These are phyloP conservation scores for Talinum fruticosum DNA, from an alignment of 148 eudicot genomes.

Conservation along the genomic window DNA sequence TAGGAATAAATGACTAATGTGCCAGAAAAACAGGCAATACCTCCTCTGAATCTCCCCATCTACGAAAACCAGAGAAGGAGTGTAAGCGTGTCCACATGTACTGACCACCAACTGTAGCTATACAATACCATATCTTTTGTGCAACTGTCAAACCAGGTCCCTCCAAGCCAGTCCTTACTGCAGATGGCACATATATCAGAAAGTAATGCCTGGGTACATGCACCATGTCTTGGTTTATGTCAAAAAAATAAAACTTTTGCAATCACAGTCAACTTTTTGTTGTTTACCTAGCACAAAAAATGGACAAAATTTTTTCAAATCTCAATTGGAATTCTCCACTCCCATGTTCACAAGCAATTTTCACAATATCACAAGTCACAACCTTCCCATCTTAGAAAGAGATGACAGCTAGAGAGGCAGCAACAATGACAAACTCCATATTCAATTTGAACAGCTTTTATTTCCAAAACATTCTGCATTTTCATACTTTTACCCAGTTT, in stretches of 20 bases:
- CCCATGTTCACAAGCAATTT: neutral
- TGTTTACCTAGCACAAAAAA: neutral
- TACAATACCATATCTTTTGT: constrained; percentile 88
- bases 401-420: neutral
- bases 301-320: neutral
- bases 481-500: neutral
- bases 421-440: neutral
- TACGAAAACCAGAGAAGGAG: constrained; percentile 89
- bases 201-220: neutral
- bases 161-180: constrained; percentile 88
- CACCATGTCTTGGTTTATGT: neutral
- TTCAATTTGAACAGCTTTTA: neutral
- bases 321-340: neutral
- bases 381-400: neutral
- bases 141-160: constrained; percentile 85
- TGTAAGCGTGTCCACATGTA: constrained; percentile 88
- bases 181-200: constrained; percentile 23
- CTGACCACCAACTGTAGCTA: constrained; percentile 92
- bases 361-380: neutral
- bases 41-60: constrained; percentile 97
- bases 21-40: constrained; percentile 30
- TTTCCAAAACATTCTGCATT: neutral
- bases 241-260: neutral
- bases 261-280: neutral
- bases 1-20: neutral